Base-by-base conservation (phyloP, 805 yeast genomes). In the Yarrowia divulgata region DNA sequence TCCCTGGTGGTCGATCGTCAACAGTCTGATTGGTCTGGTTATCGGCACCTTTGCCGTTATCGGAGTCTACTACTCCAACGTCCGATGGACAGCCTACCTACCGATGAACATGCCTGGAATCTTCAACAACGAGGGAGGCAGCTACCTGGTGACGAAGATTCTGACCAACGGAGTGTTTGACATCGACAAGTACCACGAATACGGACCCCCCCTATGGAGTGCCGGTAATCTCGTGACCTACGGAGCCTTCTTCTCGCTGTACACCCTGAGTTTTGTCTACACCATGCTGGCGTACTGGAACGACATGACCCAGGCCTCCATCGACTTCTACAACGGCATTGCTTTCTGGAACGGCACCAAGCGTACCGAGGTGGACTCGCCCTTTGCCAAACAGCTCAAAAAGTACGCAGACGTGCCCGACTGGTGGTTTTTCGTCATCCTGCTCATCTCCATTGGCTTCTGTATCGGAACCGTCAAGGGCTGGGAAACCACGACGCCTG, bases 351-450 rank as follows among this genome's bases (percentile, higher is more conserved):
- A 60, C 16, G 50, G 54, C 1, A 12, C 10, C 14, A 43, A 34
- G 50, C 23, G 45, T 10, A 45, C 32, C 34, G 69, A 32, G 60
- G 57, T 35, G 18, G 71, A 48, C 40, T 72, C 49, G 72, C 74
- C 67, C 35, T 72, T 45, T 71, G 72, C 68, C 42, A 63, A 29
- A 35, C 80, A 86, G 74, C 86, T 85, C 86, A 75, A 73, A 49
- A 79, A 77, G 68, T 88, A 89, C 76, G 82, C 83, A 35, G 92
- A 89, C 71, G 91, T 88, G 32, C 95, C 96, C 0, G 90, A 87
- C 71, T 87, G 88, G 88, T 88, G 92, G 91, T 89, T 84, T 43
- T 69, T 85, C 14, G 72, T 79, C 14, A 79, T 88, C 32, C 79
- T 87, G 8, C 72, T 80, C 1, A 77, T 84, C 45, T 76, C 83